Conservation (phyloP, 2,329 filamentous ascomycete genomes). For the Gremmenia infestans region DNA sequence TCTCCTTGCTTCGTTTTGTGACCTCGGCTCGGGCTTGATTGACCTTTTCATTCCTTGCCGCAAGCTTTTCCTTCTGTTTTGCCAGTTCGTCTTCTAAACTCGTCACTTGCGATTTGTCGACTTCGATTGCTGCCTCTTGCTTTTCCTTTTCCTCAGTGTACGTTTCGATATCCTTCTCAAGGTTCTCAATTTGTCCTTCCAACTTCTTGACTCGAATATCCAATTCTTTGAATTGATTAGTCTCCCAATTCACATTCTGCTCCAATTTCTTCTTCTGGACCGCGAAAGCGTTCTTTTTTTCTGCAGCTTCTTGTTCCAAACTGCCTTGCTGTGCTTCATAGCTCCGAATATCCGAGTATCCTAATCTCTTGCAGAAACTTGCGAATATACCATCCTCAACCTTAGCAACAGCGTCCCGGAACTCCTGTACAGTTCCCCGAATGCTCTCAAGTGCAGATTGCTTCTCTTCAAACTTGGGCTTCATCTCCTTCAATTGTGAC, state of each 20-base stretch:
- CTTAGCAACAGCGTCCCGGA: constrained; percentile 62
- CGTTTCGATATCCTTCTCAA: constrained; percentile 63
- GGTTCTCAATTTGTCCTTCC: constrained; percentile 59
- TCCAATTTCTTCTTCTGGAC: constrained; percentile 75
- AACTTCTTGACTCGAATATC: constrained; percentile 64
- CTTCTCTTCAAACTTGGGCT: constrained; percentile 74
- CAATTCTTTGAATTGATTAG: constrained; percentile 49
- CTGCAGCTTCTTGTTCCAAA: constrained; percentile 81
- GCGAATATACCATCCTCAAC: constrained; percentile 88
- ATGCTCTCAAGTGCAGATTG: constrained; percentile 61
- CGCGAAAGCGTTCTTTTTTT: constrained; percentile 82
- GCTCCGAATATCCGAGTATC: constrained; percentile 83
- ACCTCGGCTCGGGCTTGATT: constrained; percentile 74
- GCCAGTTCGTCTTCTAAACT: constrained; percentile 68
- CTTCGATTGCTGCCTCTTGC: constrained; percentile 68
- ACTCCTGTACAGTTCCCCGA: constrained; percentile 48
- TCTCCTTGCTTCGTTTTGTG: constrained; percentile 77
- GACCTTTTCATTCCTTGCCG: constrained; percentile 68
- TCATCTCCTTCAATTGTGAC: constrained; percentile 67
- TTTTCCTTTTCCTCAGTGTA: constrained; percentile 68
- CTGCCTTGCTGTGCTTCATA: constrained; percentile 93
- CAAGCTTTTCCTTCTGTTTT: constrained; percentile 61
- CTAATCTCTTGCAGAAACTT: constrained; percentile 78
- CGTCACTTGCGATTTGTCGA: constrained; percentile 71
- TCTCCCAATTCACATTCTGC: constrained; percentile 54